Percentiles rank a stretch among this genome's conserved stretches.
These are phyloP conservation scores for Sonneratia alba DNA, from an alignment of 345 rosid genomes.

Conservation along the genomic window DNA sequence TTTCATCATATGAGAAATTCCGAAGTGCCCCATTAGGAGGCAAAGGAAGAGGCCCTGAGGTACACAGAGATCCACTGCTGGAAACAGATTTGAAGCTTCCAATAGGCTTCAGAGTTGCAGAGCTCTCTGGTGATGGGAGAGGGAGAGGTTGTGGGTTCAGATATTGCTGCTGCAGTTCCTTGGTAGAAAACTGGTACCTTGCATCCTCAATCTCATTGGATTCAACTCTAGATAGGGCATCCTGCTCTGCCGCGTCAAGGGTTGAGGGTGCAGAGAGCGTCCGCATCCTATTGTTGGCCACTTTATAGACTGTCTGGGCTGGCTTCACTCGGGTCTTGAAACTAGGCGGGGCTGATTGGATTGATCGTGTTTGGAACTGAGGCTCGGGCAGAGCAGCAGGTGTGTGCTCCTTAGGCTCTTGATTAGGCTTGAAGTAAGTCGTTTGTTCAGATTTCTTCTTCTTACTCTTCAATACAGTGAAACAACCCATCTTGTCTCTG, in stretches of 20 bases:
- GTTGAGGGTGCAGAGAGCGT: slow-evolving; percentile 82
- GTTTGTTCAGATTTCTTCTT: slow-evolving; percentile 55
- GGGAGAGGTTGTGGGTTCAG: slow-evolving; percentile 83
- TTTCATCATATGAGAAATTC: slow-evolving; percentile 68
- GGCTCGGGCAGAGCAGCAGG: slow-evolving; percentile 82
- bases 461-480: slow-evolving; percentile 64
- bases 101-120: slow-evolving; percentile 39
- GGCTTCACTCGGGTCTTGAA: slow-evolving; percentile 84
- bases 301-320: slow-evolving; percentile 26
- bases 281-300: slow-evolving; percentile 35
- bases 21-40: slow-evolving; percentile 57
- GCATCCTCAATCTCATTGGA: slow-evolving; percentile 59
- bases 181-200: slow-evolving; percentile 35
- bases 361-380: slow-evolving; percentile 40
- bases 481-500: slow-evolving; percentile 54
- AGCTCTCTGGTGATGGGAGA: slow-evolving; percentile 60
- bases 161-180: slow-evolving; percentile 26
- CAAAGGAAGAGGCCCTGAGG: slow-evolving; percentile 86
- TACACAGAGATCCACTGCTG: slow-evolving; percentile 45
- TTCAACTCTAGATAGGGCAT: slow-evolving; percentile 43
- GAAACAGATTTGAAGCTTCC: slow-evolving; percentile 64
- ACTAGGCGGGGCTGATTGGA: slow-evolving; percentile 93
- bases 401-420: slow-evolving; percentile 37
- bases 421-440: slow-evolving; percentile 30
- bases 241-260: slow-evolving; percentile 73